Percentiles rank a stretch among this genome's conserved stretches.
phyloP scores from a whole-genome alignment of 2,329 filamentous ascomycete genomes.

The Ceratocystis variospora region DNA sequence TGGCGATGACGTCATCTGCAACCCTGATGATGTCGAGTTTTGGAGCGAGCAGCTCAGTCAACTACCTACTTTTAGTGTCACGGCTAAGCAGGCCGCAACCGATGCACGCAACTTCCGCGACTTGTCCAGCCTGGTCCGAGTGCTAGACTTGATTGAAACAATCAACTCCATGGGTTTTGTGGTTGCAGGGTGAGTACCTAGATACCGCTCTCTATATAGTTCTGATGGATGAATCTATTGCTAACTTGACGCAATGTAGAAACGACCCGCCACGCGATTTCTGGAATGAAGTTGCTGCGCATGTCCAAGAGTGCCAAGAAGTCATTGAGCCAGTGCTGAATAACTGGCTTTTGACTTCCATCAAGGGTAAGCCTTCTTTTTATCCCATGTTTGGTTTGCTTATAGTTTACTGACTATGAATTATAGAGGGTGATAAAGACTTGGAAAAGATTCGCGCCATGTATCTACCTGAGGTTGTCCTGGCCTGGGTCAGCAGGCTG shows the following conservation, averaged over 20 bases:
- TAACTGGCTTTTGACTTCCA: conserved; percentile 46
- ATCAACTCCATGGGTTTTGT: conserved; percentile 44
- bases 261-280: conserved; percentile 33
- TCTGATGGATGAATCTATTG: not conserved
- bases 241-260: conserved; percentile 21
- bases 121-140: conserved; percentile 51
- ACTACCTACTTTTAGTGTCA: conserved; percentile 22
- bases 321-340: conserved; percentile 48
- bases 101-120: conserved; percentile 53
- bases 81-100: conserved; percentile 32
- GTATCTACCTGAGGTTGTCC: conserved; percentile 73
- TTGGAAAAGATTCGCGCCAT: conserved; percentile 53
- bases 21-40: conserved; percentile 31
- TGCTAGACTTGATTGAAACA: conserved; percentile 54
- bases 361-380: conserved; percentile 36
- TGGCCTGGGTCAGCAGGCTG: conserved; percentile 70
- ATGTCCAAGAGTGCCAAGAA: conserved; percentile 41
- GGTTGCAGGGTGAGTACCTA: conserved; percentile 35
- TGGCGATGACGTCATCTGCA: conserved; percentile 25
- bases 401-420: conserved; percentile 17
- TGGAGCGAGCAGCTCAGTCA: conserved; percentile 26
- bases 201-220: not conserved
- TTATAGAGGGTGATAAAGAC: conserved; percentile 44
- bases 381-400: not conserved
- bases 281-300: conserved; percentile 39